Evolutionary conservation across 1,284 basidiomycete species (phyloP).

Genomic region (Rugosomyces carneus): DNA sequence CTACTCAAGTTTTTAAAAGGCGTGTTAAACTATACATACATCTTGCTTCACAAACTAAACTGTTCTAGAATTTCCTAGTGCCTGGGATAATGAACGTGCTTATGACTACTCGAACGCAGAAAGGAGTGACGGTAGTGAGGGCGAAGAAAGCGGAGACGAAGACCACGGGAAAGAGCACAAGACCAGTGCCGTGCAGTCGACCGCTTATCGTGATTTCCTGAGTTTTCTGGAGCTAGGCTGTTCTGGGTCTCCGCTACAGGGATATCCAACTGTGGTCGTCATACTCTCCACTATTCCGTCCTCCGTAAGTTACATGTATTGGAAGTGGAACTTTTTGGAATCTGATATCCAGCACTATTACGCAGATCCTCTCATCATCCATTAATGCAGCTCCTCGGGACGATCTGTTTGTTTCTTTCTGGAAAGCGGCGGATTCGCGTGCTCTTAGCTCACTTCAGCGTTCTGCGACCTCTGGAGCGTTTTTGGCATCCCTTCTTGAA

Average conservation of each 20-base stretch:
- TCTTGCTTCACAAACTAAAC: background rate
- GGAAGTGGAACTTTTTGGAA: no score
- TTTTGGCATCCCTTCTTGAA: slow-evolving; percentile 66
- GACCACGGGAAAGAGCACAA: slow-evolving; percentile 7
- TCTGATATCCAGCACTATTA: background rate
- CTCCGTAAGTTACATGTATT: slow-evolving; percentile 47
- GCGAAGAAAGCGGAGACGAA: slow-evolving; percentile 21
- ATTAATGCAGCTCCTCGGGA: slow-evolving; percentile 23
- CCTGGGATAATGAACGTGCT: slow-evolving; percentile 50
- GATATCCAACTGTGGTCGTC: slow-evolving; percentile 74
- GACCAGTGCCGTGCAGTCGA: slow-evolving; percentile 23
- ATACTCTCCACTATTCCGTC: slow-evolving; percentile 75
- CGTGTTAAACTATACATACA: slow-evolving; percentile 21
- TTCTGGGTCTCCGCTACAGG: slow-evolving; percentile 64
- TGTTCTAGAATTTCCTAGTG: slow-evolving; percentile 48
- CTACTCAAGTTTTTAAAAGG: slow-evolving; percentile 69
- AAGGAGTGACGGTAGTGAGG: slow-evolving; percentile 29
- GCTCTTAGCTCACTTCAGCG: slow-evolving; percentile 53
- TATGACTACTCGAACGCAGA: slow-evolving; percentile 24
- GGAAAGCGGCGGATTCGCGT: slow-evolving; percentile 67
- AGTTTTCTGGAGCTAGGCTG: slow-evolving; percentile 73
- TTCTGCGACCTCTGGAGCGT: slow-evolving; percentile 48
- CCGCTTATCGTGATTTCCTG: slow-evolving; percentile 67
- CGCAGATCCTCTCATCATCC: slow-evolving; percentile 27
- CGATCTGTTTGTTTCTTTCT: slow-evolving; percentile 68